A percentile compares a stretch with the other conserved stretches of the same genome.
phyloP scores from a whole-genome alignment of 1,284 basidiomycete genomes.

The Leccinum fallax region DNA sequence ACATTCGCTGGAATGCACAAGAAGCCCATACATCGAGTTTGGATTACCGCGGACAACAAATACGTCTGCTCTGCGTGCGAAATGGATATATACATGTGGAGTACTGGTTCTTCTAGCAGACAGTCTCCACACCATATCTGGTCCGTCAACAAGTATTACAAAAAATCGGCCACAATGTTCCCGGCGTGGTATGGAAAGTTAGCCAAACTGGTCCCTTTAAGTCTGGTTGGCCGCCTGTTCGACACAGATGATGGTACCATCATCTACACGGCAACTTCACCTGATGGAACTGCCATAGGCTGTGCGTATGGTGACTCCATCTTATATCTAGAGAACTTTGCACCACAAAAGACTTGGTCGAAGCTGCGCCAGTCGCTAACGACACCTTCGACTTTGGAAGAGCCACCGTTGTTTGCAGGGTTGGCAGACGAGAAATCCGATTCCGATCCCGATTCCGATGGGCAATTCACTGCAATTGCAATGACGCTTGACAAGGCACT shows the following conservation, averaged over 20 bases:
- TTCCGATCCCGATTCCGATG: not conserved
- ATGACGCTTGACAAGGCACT: slow-evolving; percentile 14
- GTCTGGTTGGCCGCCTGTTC: slow-evolving; percentile 4
- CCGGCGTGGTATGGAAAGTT: slow-evolving; percentile 26
- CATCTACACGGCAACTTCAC: slow-evolving; percentile 10
- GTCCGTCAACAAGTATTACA: slow-evolving; percentile 16
- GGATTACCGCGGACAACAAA: slow-evolving; percentile 21
- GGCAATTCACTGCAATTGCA: slow-evolving; percentile 4
- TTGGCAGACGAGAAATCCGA: too few relatives aligned
- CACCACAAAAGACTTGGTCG: slow-evolving; percentile 7
- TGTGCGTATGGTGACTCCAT: slow-evolving; percentile 2
- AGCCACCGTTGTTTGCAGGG: slow-evolving; percentile 14
- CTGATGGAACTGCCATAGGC: slow-evolving; percentile 12
- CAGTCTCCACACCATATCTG: slow-evolving; percentile 19
- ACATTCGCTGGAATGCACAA: slow-evolving; percentile 18
- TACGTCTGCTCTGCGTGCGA: slow-evolving; percentile 18
- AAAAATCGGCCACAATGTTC: slow-evolving; percentile 10
- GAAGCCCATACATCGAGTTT: slow-evolving; percentile 19
- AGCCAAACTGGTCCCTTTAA: slow-evolving; percentile 8
- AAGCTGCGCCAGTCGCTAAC: slow-evolving; percentile 11
- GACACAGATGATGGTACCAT: slow-evolving; percentile 14
- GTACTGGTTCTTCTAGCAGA: slow-evolving; percentile 2
- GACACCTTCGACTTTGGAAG: slow-evolving; percentile 7
- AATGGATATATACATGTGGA: slow-evolving; percentile 19
- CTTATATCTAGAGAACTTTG: slow-evolving; percentile 9